Conservation (phyloP, 768 basidiomycete genomes). For the Rubroboletus satanas region DNA sequence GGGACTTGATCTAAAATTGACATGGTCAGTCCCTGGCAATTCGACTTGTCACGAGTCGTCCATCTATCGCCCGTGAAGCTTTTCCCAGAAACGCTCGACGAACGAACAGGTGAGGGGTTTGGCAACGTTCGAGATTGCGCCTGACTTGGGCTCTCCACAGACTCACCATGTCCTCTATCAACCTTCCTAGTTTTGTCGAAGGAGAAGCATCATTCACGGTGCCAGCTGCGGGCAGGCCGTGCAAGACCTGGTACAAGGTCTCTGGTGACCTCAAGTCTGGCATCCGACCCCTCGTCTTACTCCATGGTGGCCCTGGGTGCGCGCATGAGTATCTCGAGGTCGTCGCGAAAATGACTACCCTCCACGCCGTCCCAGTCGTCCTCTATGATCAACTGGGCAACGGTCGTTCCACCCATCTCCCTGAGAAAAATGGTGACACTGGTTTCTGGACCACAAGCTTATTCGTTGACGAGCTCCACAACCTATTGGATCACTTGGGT, state of each 20-base stretch:
- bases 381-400: constrained; percentile 56
- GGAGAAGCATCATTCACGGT: constrained; percentile 28
- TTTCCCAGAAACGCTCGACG: not conserved
- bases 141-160: not conserved
- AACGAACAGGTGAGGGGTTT: not conserved
- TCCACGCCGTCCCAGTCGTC: constrained; percentile 43
- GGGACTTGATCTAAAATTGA: not conserved
- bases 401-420: constrained; percentile 52
- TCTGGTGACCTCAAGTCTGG: constrained; percentile 39
- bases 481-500: constrained; percentile 41
- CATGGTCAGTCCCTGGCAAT: not conserved
- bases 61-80: not conserved
- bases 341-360: constrained; percentile 36
- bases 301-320: constrained; percentile 55
- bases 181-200: constrained; percentile 27
- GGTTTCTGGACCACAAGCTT: constrained; percentile 49
- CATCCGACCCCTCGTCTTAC: constrained; percentile 41
- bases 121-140: not conserved
- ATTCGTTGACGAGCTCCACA: constrained; percentile 50
- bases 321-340: constrained; percentile 40
- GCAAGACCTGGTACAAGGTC: constrained; percentile 51
- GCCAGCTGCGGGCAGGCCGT: constrained; percentile 28
- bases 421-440: constrained; percentile 40
- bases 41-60: not conserved
- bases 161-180: constrained; percentile 26